Evolutionary conservation across 805 yeast genomes (phyloP).

Genomic region (Schwanniomyces polymorphus): DNA sequence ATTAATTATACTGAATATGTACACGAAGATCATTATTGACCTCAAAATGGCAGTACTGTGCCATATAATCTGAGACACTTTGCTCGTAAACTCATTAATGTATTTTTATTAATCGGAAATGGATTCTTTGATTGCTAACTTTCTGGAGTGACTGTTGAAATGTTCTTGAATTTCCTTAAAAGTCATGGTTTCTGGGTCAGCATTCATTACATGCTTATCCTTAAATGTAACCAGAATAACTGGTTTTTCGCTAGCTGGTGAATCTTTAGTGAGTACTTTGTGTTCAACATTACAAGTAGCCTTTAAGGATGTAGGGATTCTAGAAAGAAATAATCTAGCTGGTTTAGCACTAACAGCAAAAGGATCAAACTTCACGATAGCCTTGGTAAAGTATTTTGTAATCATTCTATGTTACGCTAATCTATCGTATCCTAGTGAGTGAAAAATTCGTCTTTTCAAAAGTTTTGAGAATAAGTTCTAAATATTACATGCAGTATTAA

Average conservation of each 20-base stretch:
- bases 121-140: slow-evolving; percentile 71
- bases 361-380: slow-evolving; percentile 78
- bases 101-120: slow-evolving; percentile 28
- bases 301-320: slow-evolving; percentile 76
- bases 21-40: not conserved
- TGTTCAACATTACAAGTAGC: slow-evolving; percentile 58
- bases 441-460: not conserved
- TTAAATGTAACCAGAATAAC: slow-evolving; percentile 72
- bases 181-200: slow-evolving; percentile 59
- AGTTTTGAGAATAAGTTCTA: not conserved
- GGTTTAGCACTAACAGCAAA: slow-evolving; percentile 70
- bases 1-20: slow-evolving; percentile 1
- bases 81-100: slow-evolving; percentile 1
- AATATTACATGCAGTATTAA: not conserved
- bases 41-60: not conserved
- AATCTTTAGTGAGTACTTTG: slow-evolving; percentile 51
- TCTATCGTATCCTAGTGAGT: not conserved
- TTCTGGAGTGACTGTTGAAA: slow-evolving; percentile 82
- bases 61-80: not conserved
- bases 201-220: slow-evolving; percentile 70
- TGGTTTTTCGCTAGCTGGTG: slow-evolving; percentile 47
- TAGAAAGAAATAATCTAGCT: slow-evolving; percentile 75
- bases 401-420: slow-evolving; percentile 53
- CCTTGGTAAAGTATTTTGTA: slow-evolving; percentile 83
- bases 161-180: slow-evolving; percentile 63